A percentile compares a stretch with the other conserved stretches of the same genome.
These are phyloP conservation scores for Avena eriantha DNA, from an alignment of 176 grass and related monocot genomes.

Conservation along the genomic window DNA sequence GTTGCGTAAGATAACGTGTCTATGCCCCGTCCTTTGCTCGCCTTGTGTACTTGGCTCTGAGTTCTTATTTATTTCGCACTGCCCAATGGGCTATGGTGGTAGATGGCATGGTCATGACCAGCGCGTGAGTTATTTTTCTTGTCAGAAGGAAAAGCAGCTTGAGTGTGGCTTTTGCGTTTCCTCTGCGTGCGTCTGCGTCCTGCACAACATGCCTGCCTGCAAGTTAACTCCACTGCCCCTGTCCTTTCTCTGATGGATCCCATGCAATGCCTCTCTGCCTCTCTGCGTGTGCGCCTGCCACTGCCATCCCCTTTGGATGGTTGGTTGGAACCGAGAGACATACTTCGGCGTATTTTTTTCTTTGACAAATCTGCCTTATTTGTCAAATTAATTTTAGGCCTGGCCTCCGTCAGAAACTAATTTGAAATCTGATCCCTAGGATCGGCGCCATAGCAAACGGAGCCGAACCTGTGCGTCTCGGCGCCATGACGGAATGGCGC, in stretches of 20 bases:
- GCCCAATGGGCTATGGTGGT: not conserved
- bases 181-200: constrained; percentile 17
- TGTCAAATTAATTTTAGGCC: too few relatives aligned
- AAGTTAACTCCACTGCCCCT: constrained; percentile 34
- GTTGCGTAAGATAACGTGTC: constrained; percentile 32
- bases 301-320: constrained; percentile 41
- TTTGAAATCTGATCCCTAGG: too few relatives aligned
- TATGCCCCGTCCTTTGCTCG: too few relatives aligned
- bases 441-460: too few relatives aligned
- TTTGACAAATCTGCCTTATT: too few relatives aligned
- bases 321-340: constrained; percentile 37
- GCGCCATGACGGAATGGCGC: too few relatives aligned
- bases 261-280: constrained; percentile 5
- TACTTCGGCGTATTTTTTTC: too few relatives aligned
- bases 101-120: constrained; percentile 45
- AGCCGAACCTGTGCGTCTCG: too few relatives aligned
- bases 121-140: constrained; percentile 34
- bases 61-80: not conserved
- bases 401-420: too few relatives aligned
- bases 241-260: constrained; percentile 43
- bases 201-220: constrained; percentile 54
- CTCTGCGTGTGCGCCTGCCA: not conserved
- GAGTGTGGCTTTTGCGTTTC: constrained; percentile 37
- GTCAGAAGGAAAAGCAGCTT: constrained; percentile 44
- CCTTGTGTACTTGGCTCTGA: not conserved